Conservation (phyloP, 495 filamentous ascomycete genomes). For the Talaromyces proteolyticus region DNA sequence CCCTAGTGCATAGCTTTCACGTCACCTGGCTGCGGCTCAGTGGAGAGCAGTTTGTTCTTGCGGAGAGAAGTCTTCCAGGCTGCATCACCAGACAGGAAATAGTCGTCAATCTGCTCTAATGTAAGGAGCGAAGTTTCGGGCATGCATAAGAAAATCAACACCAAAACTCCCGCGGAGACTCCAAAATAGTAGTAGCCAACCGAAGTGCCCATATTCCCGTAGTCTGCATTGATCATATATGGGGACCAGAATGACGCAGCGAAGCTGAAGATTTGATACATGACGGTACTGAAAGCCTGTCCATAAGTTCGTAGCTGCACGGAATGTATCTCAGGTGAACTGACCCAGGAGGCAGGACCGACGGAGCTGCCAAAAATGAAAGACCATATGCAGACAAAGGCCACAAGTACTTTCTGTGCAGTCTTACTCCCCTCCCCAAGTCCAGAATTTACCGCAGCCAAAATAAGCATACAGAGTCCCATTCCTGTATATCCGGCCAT, state of each 20-base stretch:
- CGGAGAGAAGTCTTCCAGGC: constrained; percentile 20
- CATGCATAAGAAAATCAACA: constrained; percentile 16
- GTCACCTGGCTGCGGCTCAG: too few relatives aligned
- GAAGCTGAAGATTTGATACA: constrained; percentile 21
- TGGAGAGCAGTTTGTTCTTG: too few relatives aligned
- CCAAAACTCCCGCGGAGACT: constrained; percentile 14
- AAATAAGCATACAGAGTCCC: constrained; percentile 22
- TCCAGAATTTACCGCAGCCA: constrained; percentile 17
- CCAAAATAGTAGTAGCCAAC: constrained; percentile 26
- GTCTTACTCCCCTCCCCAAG: constrained; percentile 2
- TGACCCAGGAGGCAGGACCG: constrained; percentile 13
- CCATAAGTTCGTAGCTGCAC: constrained; percentile 26
- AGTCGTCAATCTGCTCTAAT: constrained; percentile 24
- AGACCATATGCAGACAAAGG: constrained; percentile 20
- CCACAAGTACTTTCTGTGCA: constrained; percentile 16
- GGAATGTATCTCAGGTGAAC: constrained; percentile 24
- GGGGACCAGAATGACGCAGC: constrained; percentile 24
- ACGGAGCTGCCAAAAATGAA: constrained; percentile 24
- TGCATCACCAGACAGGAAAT: constrained; percentile 14
- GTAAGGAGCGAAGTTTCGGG: constrained; percentile 24
- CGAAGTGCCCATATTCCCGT: constrained; percentile 24
- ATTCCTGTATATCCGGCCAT: constrained; percentile 17
- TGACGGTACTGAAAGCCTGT: constrained; percentile 18
- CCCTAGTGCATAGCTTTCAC: too few relatives aligned
- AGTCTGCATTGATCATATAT: constrained; percentile 19